Conservation (phyloP, 148 eudicot genomes). For the Camellia sinensis region DNA sequence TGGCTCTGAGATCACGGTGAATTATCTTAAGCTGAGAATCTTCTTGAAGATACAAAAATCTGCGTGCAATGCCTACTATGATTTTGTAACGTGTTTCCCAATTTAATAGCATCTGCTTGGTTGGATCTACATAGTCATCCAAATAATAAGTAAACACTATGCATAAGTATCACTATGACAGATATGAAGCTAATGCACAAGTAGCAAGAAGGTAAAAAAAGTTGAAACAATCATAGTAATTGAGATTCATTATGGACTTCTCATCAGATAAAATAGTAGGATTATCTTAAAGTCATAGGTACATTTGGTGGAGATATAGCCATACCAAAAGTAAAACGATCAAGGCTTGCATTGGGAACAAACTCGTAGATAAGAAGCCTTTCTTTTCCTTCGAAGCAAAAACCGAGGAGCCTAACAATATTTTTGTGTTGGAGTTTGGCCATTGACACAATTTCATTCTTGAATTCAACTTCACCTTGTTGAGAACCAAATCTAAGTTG, state of each 20-base stretch:
- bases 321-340: conserved; percentile 1
- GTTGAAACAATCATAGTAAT: neutral
- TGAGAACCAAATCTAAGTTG: conserved; percentile 20
- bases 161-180: neutral
- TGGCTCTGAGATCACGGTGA: conserved; percentile 44
- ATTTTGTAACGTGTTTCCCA: conserved; percentile 37
- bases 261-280: too few species aligned
- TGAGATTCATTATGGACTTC: too few species aligned
- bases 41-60: conserved; percentile 41
- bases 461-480: conserved; percentile 38
- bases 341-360: too few species aligned
- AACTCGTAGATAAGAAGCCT: too few species aligned
- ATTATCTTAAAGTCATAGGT: too few species aligned
- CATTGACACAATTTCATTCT: conserved; percentile 30
- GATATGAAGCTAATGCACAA: neutral
- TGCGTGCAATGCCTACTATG: conserved; percentile 34
- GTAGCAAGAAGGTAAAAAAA: neutral
- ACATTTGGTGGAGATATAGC: neutral
- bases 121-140: conserved; percentile 17
- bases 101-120: conserved; percentile 12
- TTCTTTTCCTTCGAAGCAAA: neutral
- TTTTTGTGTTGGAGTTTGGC: conserved; percentile 35
- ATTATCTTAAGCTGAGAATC: conserved; percentile 36
- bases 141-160: neutral
- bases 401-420: conserved; percentile 27